Percentiles rank a stretch among this genome's conserved stretches.
These are phyloP conservation scores for Xylariaceae sp. DNA, from an alignment of 2,329 filamentous ascomycete species.

Conservation along the genomic window DNA sequence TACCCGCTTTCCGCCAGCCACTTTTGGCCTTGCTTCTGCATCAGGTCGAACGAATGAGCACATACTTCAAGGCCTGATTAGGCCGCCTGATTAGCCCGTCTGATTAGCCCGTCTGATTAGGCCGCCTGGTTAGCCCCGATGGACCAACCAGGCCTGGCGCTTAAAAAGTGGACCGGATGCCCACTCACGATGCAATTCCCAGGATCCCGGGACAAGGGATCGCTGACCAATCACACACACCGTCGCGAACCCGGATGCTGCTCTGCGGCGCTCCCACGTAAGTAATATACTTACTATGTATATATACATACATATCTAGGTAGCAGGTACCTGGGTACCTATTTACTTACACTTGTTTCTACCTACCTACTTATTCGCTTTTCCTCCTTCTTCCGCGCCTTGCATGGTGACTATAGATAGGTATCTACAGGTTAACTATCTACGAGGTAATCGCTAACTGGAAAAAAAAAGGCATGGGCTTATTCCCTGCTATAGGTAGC, in stretches of 20 bases:
- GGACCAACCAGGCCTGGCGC: constrained; percentile 10
- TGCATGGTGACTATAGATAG: not conserved
- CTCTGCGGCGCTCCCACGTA: not conserved
- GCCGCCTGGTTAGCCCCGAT: constrained; percentile 6
- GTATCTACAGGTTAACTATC: not conserved
- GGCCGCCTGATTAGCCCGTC: too few relatives aligned
- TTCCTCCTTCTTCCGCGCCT: not conserved
- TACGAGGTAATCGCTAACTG: not conserved
- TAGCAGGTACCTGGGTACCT: not conserved
- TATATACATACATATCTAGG: not conserved
- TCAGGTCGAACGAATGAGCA: not conserved
- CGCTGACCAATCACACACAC: constrained; percentile 12
- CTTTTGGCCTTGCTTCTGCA: not conserved
- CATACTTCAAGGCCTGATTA: not conserved
- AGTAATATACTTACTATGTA: too few relatives aligned
- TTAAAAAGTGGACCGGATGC: constrained; percentile 15
- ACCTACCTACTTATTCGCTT: too few relatives aligned
- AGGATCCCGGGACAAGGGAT: constrained; percentile 19
- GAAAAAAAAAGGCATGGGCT: not conserved
- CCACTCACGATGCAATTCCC: constrained; percentile 18
- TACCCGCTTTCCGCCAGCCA: constrained; percentile 13
- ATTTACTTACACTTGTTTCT: not conserved
- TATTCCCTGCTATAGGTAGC: not conserved
- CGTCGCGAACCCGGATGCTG: constrained; percentile 6
- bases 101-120: too few relatives aligned